A percentile compares a stretch with the other conserved stretches of the same genome.
phyloP scores from a whole-genome alignment of 305 asterid species.

The Rubia peregrina region DNA sequence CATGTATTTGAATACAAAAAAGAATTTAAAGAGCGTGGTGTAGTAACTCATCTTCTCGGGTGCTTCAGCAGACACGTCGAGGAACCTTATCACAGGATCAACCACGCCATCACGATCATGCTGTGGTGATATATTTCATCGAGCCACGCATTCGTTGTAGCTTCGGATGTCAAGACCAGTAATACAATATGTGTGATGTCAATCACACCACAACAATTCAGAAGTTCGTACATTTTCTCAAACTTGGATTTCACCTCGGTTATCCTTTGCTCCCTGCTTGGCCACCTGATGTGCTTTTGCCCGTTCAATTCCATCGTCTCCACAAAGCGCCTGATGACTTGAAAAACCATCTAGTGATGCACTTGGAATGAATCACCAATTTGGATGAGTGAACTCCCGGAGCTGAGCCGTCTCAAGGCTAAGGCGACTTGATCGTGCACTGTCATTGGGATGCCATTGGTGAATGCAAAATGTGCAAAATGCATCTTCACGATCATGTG shows the following conservation, averaged over 20 bases:
- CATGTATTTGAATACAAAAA: neutral
- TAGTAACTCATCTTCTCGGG: conserved; percentile 66
- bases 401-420: conserved; percentile 64
- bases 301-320: conserved; percentile 77
- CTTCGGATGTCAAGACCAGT: conserved; percentile 65
- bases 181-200: conserved; percentile 67
- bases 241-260: conserved; percentile 44
- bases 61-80: conserved; percentile 62
- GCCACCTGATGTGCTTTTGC: conserved; percentile 70
- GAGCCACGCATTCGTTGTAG: conserved; percentile 59
- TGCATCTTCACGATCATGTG: conserved; percentile 70
- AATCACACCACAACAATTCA: conserved; percentile 81
- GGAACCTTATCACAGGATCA: conserved; percentile 70
- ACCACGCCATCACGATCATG: conserved; percentile 76
- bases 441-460: conserved; percentile 65
- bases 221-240: conserved; percentile 58
- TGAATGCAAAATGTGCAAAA: conserved; percentile 33
- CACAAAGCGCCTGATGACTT: conserved; percentile 88
- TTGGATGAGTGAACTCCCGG: conserved; percentile 72
- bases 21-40: neutral
- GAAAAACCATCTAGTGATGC: conserved; percentile 81
- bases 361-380: conserved; percentile 79
- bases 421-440: conserved; percentile 76
- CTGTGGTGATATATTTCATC: conserved; percentile 58
- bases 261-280: conserved; percentile 41